Evolutionary conservation across 2,329 filamentous ascomycete species (phyloP), one percentile per base, ranked within the genome.

Genomic region (Ophiostoma quercus): DNA sequence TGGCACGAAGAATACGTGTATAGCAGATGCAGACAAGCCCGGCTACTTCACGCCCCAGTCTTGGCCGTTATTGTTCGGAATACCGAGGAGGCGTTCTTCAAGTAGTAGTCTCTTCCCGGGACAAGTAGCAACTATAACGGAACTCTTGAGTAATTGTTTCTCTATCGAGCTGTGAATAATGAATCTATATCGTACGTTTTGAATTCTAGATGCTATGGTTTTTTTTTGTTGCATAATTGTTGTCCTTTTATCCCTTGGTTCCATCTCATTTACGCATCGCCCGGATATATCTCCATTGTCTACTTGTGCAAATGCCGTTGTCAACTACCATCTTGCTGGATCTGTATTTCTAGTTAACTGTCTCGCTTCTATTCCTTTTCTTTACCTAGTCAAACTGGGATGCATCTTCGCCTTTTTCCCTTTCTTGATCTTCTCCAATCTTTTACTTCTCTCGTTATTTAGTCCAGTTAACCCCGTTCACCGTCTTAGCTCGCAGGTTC

Each of bases 341-440:
- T 47, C 43, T n/a, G 16, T 47, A 47, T 47, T 47, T 47, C 57
- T 62, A 29, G 57, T 62, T 62, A 8, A 11, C 14, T 25, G 11
- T 29, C 57, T 62, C 57, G 57, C 57, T 62, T 62, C 57, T 32
- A 62, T 62, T 62, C 16, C 57, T 62, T 62, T 19, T 62, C 57
- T 62, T 57, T 32, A 19, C 57, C 57, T 62, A 62, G 57, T 32
- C 11, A 29, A 29, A 29, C 25, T 19, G 14, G 14, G 25, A 5
- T 62, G 57, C 14, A 22, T 29, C 14, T 25, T 62, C 4, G 43
- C 43, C 25, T 32, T 62, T 62, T 62, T 62, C 57, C 57, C 14
- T 16, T 62, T 62, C 57, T 25, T 62, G n/a, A 25, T 32, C 32
- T 32, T 29, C 57, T 62, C 51, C n/a, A 47, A 8, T 47, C 19